Base-by-base conservation (phyloP, 2,329 filamentous ascomycete genomes). In the Alternaria incomplexa region DNA sequence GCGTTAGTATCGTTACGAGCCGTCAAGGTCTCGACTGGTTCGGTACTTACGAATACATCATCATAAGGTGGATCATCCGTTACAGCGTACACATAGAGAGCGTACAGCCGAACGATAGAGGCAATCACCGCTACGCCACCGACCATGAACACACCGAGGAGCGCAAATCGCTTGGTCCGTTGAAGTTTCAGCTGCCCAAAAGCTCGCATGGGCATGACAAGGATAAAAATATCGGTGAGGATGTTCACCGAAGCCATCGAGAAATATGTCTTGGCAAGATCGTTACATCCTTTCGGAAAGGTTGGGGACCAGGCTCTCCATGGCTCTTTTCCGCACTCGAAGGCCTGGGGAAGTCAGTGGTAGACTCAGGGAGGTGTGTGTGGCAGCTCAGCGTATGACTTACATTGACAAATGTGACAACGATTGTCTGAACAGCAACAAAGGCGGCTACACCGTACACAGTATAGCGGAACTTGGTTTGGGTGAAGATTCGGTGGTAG, bases 221-320 rank as follows among this genome's bases (percentile, higher is more conserved):
- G 44, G 30, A 73, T 73, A 3, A 65, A 44, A 8, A 67, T 58
- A 36, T 72, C 69, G 3, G 69, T 70, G 20, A 68, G 22, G 45
- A 73, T 73, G 17, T 68, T 69, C 23, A 72, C 61, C 3, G 68
- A 64, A 5, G 69, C 67, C 25, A 51, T 66, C 3, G 69, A 61
- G 23, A 71, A 70, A 17, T 71, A 73, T n/a, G 65, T 64, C 22
- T 56, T 62, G 4, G 62, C 45, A 2, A 71, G 52, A 40, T 71
- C 65, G 58, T 69, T 71, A 60, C 70, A 71, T 28, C 66, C 70
- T 44, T 58, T n/a, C 8, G 70, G 69, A 28, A 73, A 73, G 10
- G 56, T 65, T 4, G 61, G 65, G 3, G 58, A 58, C 67, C 70
- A 70, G n/a, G 65, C 69, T n/a, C 60, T 45, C 20, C 56, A 67